Evolutionary conservation across 768 basidiomycete species (phyloP), one percentile per base, ranked within the genome.

Genomic region (Mycena leptocephala): DNA sequence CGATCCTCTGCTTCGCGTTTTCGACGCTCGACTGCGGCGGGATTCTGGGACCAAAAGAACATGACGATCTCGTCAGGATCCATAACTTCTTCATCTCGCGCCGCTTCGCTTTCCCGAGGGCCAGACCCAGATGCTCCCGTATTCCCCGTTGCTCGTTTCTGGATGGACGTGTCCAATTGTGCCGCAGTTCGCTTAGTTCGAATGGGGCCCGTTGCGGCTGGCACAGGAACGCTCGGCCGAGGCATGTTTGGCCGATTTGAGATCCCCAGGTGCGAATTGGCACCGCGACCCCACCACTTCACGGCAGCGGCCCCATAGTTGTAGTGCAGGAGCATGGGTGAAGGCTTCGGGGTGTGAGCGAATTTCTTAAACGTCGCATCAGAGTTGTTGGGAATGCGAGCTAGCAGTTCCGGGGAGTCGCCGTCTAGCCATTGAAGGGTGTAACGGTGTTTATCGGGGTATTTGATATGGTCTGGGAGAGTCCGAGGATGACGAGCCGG

Each of bases 281-380:
- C n/a, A n/a, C 56, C 73, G 35, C 74, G 28, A 35, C 83, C 83
- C 82, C 83, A 84, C 48, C 70, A 74, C 72, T 77, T 79, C 37
- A 84, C 76, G 37, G 81, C 83, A 59, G 83, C 81, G 56, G 81
- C 80, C 32, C 83, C 83, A 68, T 83, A 84, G 63, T 81, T 81
- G 76, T 84, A 84, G 69, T 84, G 82, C 10, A 83, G 69, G 74
- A 82, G 75, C 14, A 82, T 61, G 56, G 77, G 78, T n/a, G 83
- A 82, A 32, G 80, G 83, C 76, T 79, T 82, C 32, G 75, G 72
- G 43, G 72, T 68, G 62, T 24, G 72, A 59, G 77, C 67, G 62
- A 41, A 6, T 73, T 70, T 79, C 75, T 46, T 78, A 79, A 83
- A 82, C 65, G 82, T 70, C 35, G 80, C 83, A 72, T 83, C 83